Evolutionary conservation across 495 filamentous ascomycete genomes (phyloP).

Genomic region (Hypoxylon intermedium): DNA sequence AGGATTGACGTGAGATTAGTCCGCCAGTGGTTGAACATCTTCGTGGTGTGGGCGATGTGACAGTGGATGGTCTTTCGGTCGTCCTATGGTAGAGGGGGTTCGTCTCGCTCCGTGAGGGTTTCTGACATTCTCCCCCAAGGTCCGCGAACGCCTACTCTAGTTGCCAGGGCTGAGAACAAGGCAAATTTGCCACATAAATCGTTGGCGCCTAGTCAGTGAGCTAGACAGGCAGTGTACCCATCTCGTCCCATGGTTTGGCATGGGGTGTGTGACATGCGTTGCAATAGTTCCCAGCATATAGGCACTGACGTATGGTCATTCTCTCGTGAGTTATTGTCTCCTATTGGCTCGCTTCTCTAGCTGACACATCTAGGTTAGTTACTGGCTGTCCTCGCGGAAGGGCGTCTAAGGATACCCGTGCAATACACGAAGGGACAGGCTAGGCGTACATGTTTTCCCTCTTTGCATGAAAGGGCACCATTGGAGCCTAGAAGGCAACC

Average conservation of each 20-base stretch:
- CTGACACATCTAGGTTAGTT: background rate
- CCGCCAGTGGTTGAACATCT: background rate
- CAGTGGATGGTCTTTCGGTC: too few relatives aligned
- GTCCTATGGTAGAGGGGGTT: too few relatives aligned
- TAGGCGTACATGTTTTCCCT: background rate
- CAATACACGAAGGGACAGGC: slow-evolving; percentile 19
- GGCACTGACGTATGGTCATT: background rate
- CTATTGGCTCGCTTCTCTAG: background rate
- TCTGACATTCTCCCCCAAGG: too few relatives aligned
- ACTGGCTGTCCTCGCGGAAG: background rate
- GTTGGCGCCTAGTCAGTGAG: background rate
- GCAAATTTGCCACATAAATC: background rate
- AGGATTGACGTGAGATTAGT: background rate
- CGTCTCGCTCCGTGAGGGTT: too few relatives aligned
- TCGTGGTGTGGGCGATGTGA: background rate
- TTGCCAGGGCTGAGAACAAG: too few relatives aligned
- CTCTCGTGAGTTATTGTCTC: slow-evolving; percentile 10
- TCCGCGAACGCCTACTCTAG: too few relatives aligned
- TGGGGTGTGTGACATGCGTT: background rate
- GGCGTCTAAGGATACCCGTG: slow-evolving; percentile 1
- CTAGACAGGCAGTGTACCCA: background rate
- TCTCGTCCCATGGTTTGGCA: background rate
- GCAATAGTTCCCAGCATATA: background rate
- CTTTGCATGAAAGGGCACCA: too few relatives aligned
- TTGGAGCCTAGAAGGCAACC: too few relatives aligned